These are phyloP conservation scores for Colletotrichum salicis DNA, from an alignment of 2,329 filamentous ascomycete genomes.

Conservation along the genomic window DNA sequence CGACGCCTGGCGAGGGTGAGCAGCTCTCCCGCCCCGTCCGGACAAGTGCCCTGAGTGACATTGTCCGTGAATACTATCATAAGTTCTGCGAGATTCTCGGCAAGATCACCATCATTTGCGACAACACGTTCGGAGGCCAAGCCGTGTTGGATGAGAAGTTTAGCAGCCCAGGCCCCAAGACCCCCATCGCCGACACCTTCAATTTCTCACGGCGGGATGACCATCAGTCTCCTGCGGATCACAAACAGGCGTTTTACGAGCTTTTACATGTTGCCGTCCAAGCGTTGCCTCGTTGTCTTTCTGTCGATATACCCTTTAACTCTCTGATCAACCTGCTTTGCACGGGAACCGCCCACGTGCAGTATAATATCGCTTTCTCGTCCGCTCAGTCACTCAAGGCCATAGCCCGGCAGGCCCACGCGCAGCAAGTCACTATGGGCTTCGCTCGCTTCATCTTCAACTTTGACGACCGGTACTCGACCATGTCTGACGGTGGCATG, in stretches of 20 bases:
- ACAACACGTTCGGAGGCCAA: conserved; percentile 96
- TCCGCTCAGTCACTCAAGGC: conserved; percentile 94
- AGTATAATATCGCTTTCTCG: conserved; percentile 89
- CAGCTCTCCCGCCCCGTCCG: conserved; percentile 73
- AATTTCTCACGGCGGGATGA: conserved; percentile 89
- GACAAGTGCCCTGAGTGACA: conserved; percentile 75
- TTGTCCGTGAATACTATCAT: conserved; percentile 84
- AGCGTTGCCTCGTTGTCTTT: conserved; percentile 92
- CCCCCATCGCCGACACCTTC: conserved; percentile 93
- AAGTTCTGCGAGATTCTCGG: conserved; percentile 95
- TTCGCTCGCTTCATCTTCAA: conserved; percentile 99
- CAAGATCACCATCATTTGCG: conserved; percentile 95
- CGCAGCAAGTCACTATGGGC: conserved; percentile 94
- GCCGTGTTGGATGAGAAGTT: conserved; percentile 97
- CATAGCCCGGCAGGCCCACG: conserved; percentile 91
- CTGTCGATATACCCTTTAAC: conserved; percentile 90
- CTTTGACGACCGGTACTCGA: conserved; percentile 96
- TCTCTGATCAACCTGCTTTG: conserved; percentile 94
- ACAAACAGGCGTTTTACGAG: conserved; percentile 95
- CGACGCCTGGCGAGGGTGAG: conserved; percentile 61
- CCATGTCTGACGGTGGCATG: conserved; percentile 98
- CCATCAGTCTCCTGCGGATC: conserved; percentile 75
- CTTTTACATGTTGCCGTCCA: conserved; percentile 95
- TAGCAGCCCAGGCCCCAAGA: conserved; percentile 86
- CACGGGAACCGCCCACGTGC: conserved; percentile 95